Evolutionary conservation across 75 land plant species (phyloP).

Genomic region (Adiantum capillusveneris): DNA sequence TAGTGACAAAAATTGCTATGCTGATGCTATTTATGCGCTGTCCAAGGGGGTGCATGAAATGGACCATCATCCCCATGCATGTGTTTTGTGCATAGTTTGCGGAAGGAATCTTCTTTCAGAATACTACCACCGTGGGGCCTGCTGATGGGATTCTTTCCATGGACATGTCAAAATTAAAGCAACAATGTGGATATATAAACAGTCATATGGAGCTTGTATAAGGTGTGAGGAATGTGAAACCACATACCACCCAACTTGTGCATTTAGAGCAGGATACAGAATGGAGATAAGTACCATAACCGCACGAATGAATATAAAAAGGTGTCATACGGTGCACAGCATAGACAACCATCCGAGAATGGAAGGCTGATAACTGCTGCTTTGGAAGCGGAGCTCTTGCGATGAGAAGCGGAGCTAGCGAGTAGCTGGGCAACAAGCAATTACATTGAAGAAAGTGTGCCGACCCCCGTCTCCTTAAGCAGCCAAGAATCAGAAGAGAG

Average conservation of each 20-base stretch:
- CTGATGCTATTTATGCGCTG: constrained; percentile 89
- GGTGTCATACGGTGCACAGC: neutral
- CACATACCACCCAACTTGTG: constrained; percentile 90
- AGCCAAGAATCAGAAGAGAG: no score
- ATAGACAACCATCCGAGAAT: neutral
- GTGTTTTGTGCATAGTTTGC: constrained; percentile 98
- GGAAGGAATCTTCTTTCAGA: constrained; percentile 69
- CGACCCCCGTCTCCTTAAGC: no score
- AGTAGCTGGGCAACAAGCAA: no score
- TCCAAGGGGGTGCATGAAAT: constrained; percentile 94
- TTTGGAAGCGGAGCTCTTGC: no score
- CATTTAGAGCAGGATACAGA: constrained; percentile 86
- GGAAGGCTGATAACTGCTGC: no score
- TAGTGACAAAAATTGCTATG: neutral
- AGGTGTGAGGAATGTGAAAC: constrained; percentile 79
- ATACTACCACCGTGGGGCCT: constrained; percentile 84
- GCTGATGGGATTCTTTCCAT: constrained; percentile 66
- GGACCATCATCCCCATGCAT: constrained; percentile 75
- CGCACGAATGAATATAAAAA: neutral
- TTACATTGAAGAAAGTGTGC: no score
- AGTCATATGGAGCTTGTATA: constrained; percentile 89
- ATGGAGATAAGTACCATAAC: constrained; percentile 61
- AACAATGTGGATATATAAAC: constrained; percentile 75
- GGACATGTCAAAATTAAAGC: no score
- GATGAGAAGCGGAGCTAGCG: no score